These are phyloP conservation scores for Monascus ruber DNA, from an alignment of 2,329 filamentous ascomycete genomes.

Conservation along the genomic window DNA sequence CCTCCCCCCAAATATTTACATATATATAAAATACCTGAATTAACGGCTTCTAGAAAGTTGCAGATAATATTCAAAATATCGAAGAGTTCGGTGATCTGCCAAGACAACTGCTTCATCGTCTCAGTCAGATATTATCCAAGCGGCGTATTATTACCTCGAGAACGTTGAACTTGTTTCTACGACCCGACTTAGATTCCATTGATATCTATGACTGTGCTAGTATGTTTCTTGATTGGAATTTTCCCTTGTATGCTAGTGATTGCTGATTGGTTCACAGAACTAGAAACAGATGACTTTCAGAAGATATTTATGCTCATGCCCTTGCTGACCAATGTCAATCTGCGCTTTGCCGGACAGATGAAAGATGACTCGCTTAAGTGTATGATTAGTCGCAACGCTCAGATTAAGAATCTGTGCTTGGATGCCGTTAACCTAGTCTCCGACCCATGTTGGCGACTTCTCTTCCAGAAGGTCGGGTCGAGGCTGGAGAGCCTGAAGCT, in stretches of 20 bases:
- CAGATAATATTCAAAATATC: conserved; percentile 51
- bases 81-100: conserved; percentile 56
- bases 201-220: conserved; percentile 51
- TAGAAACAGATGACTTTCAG: conserved; percentile 65
- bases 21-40: background rate
- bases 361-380: conserved; percentile 78
- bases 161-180: conserved; percentile 36
- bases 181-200: conserved; percentile 44
- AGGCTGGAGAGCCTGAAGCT: conserved; percentile 60
- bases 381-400: conserved; percentile 58
- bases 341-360: conserved; percentile 82
- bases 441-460: conserved; percentile 61
- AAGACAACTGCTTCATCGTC: conserved; percentile 42
- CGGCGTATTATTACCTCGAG: conserved; percentile 44
- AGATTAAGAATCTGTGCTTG: conserved; percentile 63
- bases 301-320: conserved; percentile 69
- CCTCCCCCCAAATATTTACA: background rate
- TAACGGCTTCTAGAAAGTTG: conserved; percentile 38
- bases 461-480: conserved; percentile 55
- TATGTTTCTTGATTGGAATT: conserved; percentile 19
- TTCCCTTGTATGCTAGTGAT: background rate
- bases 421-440: conserved; percentile 76
- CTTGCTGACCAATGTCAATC: conserved; percentile 56
- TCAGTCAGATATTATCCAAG: conserved; percentile 55
- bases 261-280: conserved; percentile 37